Conservation (phyloP, 73 alveolate genomes). For the Tetrahymena elliotti region DNA sequence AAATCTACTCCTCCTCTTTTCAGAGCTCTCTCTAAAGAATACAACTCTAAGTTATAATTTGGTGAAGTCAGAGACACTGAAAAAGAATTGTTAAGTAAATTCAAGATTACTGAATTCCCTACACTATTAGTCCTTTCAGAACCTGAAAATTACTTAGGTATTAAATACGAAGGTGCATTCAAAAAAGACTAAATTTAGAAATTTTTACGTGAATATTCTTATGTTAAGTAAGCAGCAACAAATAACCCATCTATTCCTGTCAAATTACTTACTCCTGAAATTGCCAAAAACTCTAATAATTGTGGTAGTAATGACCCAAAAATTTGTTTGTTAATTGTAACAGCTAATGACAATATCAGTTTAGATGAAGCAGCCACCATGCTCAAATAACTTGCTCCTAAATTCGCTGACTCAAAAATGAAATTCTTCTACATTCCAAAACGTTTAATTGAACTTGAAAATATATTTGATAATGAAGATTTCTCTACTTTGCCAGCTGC, state of each 20-base stretch:
- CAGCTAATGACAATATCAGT: constrained; percentile 21
- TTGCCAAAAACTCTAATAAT: constrained; percentile 19
- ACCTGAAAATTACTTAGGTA: constrained; percentile 58
- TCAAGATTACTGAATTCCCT: constrained; percentile 76
- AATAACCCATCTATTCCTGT: constrained; percentile 8
- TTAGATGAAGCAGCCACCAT: background rate
- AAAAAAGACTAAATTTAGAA: constrained; percentile 76
- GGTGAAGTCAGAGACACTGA: constrained; percentile 90
- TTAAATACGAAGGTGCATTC: constrained; percentile 65
- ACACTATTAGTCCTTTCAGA: constrained; percentile 80
- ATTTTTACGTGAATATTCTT: constrained; percentile 85
- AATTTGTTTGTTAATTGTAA: constrained; percentile 58
- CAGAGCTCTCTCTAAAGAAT: constrained; percentile 85
- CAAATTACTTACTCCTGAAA: constrained; percentile 39
- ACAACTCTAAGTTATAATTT: constrained; percentile 73
- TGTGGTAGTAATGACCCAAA: constrained; percentile 56
- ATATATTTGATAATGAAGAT: background rate
- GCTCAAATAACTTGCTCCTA: background rate
- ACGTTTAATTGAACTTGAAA: background rate
- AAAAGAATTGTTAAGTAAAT: constrained; percentile 51
- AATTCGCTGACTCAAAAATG: background rate
- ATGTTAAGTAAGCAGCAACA: constrained; percentile 31
- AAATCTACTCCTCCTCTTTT: constrained; percentile 92
- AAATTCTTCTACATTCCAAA: background rate
- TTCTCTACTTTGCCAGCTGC: background rate